phyloP scores from a whole-genome alignment of 768 basidiomycete genomes.

The Mycena capillaripes region DNA sequence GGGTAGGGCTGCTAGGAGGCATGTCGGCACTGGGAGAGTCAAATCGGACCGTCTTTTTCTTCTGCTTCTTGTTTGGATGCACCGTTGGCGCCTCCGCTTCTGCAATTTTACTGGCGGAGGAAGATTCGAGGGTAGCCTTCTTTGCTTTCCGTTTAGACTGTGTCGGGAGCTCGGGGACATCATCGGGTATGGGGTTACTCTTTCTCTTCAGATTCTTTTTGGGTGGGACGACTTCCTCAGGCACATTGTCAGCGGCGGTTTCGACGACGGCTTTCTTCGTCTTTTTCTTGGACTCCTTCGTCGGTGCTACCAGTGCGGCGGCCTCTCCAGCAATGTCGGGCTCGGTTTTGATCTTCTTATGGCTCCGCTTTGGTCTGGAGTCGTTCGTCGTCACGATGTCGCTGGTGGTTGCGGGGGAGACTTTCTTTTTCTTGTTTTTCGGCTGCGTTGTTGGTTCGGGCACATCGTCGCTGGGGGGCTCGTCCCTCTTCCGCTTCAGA shows the following conservation, averaged over 20 bases:
- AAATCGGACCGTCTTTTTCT: constrained; percentile 15
- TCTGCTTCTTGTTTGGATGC: neutral
- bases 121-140: neutral
- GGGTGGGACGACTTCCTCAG: neutral
- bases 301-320: neutral
- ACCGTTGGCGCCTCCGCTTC: neutral
- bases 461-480: neutral
- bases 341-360: neutral
- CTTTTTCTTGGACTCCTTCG: neutral
- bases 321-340: neutral
- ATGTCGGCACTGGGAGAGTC: neutral
- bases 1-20: constrained; percentile 32
- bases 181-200: neutral
- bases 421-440: constrained; percentile 10
- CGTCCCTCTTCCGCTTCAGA: constrained; percentile 12
- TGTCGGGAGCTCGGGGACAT: neutral
- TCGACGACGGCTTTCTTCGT: neutral
- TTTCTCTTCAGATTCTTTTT: constrained; percentile 1
- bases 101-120: neutral
- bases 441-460: constrained; percentile 2
- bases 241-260: neutral
- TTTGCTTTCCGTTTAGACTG: constrained; percentile 15
- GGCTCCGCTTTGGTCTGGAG: neutral
- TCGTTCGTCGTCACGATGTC: neutral
- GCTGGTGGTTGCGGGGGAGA: neutral